These are phyloP conservation scores for Tolypocladium pustulatum DNA, from an alignment of 2,329 filamentous ascomycete species.

Conservation along the genomic window DNA sequence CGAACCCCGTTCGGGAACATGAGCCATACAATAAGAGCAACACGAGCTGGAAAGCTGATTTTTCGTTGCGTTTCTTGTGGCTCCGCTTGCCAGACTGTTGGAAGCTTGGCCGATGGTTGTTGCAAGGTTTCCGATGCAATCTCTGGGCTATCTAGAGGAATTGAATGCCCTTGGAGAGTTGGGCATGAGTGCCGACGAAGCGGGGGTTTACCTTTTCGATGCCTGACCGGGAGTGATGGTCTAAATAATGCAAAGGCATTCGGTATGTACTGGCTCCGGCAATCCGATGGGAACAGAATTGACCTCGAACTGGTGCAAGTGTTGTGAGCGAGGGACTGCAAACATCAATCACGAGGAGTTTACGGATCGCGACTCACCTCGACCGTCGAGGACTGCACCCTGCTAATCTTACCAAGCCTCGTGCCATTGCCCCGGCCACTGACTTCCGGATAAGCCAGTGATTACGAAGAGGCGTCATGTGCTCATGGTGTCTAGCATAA, in stretches of 20 bases:
- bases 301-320: neutral
- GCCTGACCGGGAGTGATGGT: neutral
- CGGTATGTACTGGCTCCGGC: neutral
- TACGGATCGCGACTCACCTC: neutral
- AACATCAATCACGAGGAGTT: neutral
- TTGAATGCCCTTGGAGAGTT: neutral
- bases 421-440: neutral
- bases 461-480: neutral
- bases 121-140: neutral
- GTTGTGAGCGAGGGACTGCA: neutral
- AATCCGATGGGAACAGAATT: neutral
- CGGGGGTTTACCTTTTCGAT: neutral
- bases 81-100: neutral
- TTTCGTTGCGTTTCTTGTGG: neutral
- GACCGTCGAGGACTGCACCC: neutral
- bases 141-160: neutral
- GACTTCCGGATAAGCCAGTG: neutral
- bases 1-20: neutral
- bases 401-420: neutral
- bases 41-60: neutral
- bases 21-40: neutral
- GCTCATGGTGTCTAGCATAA: neutral
- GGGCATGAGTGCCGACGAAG: neutral
- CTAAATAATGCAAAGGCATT: neutral
- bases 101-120: neutral